A percentile compares a stretch with the other conserved stretches of the same genome.
These are phyloP conservation scores for Tothia fuscella DNA, from an alignment of 2,329 filamentous ascomycete genomes.

Conservation along the genomic window DNA sequence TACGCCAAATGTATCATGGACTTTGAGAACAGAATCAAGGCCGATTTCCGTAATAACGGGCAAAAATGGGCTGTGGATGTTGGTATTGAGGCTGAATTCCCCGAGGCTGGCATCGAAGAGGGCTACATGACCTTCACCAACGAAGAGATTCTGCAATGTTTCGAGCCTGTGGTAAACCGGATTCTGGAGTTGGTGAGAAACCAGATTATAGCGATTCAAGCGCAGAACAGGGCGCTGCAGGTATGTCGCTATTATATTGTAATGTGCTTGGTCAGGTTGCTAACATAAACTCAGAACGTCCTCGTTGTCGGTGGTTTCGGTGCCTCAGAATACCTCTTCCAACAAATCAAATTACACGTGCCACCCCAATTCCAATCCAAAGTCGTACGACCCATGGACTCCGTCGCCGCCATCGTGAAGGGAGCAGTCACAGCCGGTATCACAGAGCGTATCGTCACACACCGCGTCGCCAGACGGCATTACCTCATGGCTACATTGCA, in stretches of 20 bases:
- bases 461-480: slow-evolving; percentile 90
- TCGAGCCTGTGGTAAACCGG: slow-evolving; percentile 94
- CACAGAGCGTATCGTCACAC: slow-evolving; percentile 90
- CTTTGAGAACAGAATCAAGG: slow-evolving; percentile 99
- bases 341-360: slow-evolving; percentile 97
- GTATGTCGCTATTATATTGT: slow-evolving; percentile 33
- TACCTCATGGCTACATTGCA: slow-evolving; percentile 99
- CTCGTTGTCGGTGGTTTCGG: slow-evolving; percentile 96
- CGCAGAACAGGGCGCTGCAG: slow-evolving; percentile 85
- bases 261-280: slow-evolving; percentile 5
- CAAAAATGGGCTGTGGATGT: slow-evolving; percentile 99
- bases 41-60: slow-evolving; percentile 96
- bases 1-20: slow-evolving; percentile 99
- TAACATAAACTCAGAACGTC: slow-evolving; percentile 53
- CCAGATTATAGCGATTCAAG: slow-evolving; percentile 98
- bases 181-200: slow-evolving; percentile 94
- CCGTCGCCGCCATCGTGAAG: slow-evolving; percentile 95
- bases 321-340: slow-evolving; percentile 96
- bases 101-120: slow-evolving; percentile 94
- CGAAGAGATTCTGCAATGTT: slow-evolving; percentile 97
- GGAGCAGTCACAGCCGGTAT: slow-evolving; percentile 96
- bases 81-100: slow-evolving; percentile 95
- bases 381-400: slow-evolving; percentile 97
- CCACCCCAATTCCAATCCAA: slow-evolving; percentile 97
- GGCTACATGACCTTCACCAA: slow-evolving; percentile 99